phyloP scores from a whole-genome alignment of 2,329 filamentous ascomycete species.

The Botrytis porri region DNA sequence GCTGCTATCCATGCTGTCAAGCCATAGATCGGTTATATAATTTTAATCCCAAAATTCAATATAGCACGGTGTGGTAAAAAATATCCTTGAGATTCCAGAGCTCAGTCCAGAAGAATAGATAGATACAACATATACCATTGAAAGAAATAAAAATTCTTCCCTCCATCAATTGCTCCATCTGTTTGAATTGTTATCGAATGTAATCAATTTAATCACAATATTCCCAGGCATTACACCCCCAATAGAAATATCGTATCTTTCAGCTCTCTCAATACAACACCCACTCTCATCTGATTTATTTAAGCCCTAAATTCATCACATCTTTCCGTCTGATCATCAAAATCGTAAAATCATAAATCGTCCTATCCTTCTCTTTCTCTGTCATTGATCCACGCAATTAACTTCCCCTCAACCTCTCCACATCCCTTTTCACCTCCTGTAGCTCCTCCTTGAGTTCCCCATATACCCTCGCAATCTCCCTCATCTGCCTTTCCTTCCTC shows the following conservation, averaged over 20 bases:
- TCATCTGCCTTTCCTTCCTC: constrained; percentile 37
- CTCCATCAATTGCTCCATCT: not conserved
- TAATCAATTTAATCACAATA: not conserved
- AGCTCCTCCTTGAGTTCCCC: constrained; percentile 34
- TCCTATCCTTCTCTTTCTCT: not conserved
- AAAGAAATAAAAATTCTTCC: not conserved
- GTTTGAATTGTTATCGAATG: not conserved
- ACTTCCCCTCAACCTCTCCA: constrained; percentile 34
- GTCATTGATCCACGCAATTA: not conserved
- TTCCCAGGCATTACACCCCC: not conserved
- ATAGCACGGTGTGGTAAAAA: not conserved
- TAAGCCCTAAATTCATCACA: not conserved
- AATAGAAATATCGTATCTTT: not conserved
- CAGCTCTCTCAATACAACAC: not conserved
- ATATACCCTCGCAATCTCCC: constrained; percentile 37
- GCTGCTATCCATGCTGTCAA: constrained; percentile 84
- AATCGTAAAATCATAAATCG: not conserved
- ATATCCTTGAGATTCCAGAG: not conserved
- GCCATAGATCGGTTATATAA: constrained; percentile 31
- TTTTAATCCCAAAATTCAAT: not conserved
- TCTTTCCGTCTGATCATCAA: not conserved
- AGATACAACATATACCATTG: not conserved
- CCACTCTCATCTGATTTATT: not conserved
- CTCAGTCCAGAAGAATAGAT: not conserved
- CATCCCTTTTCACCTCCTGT: constrained; percentile 36